phyloP scores from a whole-genome alignment of 2,329 filamentous ascomycete genomes.

The Arthrobotrys entomopaga region DNA sequence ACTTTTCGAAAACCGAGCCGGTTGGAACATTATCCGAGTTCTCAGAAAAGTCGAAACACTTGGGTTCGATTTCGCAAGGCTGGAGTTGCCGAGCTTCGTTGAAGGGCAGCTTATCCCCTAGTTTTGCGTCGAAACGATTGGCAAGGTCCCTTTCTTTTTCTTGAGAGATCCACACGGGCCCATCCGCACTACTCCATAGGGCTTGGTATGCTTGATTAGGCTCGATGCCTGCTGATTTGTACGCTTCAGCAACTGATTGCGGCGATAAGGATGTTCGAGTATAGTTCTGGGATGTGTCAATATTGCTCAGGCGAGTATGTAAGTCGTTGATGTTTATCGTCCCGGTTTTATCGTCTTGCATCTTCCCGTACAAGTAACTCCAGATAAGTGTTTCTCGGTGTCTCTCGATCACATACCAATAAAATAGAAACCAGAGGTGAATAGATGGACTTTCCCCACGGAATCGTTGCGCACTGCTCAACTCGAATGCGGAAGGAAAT shows the following conservation, averaged over 20 bases:
- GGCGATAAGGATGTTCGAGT: slow-evolving; percentile 18
- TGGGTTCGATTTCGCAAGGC: slow-evolving; percentile 25
- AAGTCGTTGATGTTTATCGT: slow-evolving; percentile 21
- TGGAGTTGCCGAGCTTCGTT: slow-evolving; percentile 25
- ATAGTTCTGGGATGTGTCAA: slow-evolving; percentile 28
- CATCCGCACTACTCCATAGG: slow-evolving; percentile 43
- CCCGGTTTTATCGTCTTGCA: slow-evolving; percentile 17
- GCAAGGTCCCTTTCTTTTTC: slow-evolving; percentile 35
- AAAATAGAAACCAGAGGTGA: slow-evolving; percentile 47
- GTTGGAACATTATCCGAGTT: not conserved
- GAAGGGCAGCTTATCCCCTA: slow-evolving; percentile 8
- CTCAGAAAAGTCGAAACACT: slow-evolving; percentile 30
- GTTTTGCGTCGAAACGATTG: slow-evolving; percentile 15
- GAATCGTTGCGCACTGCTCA: slow-evolving; percentile 39
- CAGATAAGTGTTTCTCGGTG: slow-evolving; percentile 37
- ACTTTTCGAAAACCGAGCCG: slow-evolving; percentile 33
- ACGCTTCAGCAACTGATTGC: slow-evolving; percentile 5
- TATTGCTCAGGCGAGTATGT: not conserved
- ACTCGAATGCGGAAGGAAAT: slow-evolving; percentile 44
- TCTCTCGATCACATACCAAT: slow-evolving; percentile 49
- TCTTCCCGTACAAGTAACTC: slow-evolving; percentile 38
- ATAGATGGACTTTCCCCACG: slow-evolving; percentile 44
- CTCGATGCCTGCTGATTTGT: slow-evolving; percentile 24
- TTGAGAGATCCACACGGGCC: slow-evolving; percentile 37
- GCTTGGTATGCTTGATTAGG: slow-evolving; percentile 22